Base-by-base conservation (phyloP, 345 rosid genomes). In the Citrus hindsii region DNA sequence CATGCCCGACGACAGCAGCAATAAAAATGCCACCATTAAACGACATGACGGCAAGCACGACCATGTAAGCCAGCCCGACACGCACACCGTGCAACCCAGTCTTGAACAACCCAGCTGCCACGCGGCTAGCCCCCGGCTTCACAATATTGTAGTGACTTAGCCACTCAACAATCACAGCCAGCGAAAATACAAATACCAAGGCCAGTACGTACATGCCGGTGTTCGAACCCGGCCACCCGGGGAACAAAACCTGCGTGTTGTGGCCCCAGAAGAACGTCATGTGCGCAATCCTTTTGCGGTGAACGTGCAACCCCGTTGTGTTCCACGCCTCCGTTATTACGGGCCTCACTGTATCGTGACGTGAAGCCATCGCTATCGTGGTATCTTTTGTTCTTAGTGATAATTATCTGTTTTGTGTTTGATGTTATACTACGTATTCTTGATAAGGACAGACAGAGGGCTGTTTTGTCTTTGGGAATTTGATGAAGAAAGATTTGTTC, bases 1-100 rank as follows among this genome's bases (percentile, higher is more conserved):
- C 96, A 42, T 91, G 97, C 1, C 98, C 97, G 3, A 87, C 79
- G 12, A 92, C 84, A 0, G 96, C 96, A 1, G 87, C 89, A 0
- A 92, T 82, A 75, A 92, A 91, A 63, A 91, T 80, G 4, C 98
- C 98, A 4, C 94, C 98, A 2, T 94, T 94, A 58, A 85, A 92
- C 3, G 97, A 92, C 86, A 93, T 87, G n/a, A 94, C 88, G 2
- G 98, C 89, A 0, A 94, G 88, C 79, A 91, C 86, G 62, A 94
- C 97, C 88, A 94, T 86, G 75, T 92, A 94, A 65, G 83, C 77
- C 61, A 92, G 53, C 18, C 94, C 93, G 0, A 86, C 25, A 69
- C 92, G 90, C 69, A 94, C 84, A 0, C 80, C 79, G 48, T 86
- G 82, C 84, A 89, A 63, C 75, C 82, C 98, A 0, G 92, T 85